Evolutionary conservation across 2,329 filamentous ascomycete genomes (phyloP).

Genomic region (Cercospora zeae-maydis): DNA sequence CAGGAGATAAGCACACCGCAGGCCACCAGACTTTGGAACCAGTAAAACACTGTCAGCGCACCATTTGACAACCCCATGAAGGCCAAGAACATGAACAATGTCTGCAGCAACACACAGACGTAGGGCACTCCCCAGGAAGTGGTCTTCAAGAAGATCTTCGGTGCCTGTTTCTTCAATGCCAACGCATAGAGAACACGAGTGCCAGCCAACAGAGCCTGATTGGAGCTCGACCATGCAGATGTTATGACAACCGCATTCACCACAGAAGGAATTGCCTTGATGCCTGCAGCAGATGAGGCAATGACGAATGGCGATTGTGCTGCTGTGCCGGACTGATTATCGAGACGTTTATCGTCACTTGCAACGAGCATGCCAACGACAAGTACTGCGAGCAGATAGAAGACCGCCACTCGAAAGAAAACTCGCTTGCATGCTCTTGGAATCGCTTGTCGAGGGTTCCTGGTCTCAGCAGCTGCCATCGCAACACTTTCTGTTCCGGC

Average conservation of each 20-base stretch:
- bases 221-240: constrained; percentile 58
- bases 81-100: constrained; percentile 30
- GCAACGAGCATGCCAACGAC: constrained; percentile 40
- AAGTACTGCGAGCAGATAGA: constrained; percentile 42
- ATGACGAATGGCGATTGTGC: constrained; percentile 55
- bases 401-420: constrained; percentile 32
- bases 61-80: constrained; percentile 36
- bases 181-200: constrained; percentile 53
- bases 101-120: constrained; percentile 28
- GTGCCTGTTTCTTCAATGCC: constrained; percentile 63
- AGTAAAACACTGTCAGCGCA: constrained; percentile 63
- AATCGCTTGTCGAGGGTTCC: constrained; percentile 28
- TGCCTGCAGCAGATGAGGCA: constrained; percentile 57
- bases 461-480: constrained; percentile 28
- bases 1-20: constrained; percentile 63
- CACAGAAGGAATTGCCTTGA: constrained; percentile 57
- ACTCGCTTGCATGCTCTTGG: constrained; percentile 27
- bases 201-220: constrained; percentile 52
- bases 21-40: constrained; percentile 60
- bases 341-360: constrained; percentile 38
- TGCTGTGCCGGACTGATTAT: constrained; percentile 35
- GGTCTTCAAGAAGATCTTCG: constrained; percentile 47
- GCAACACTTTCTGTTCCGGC: constrained; percentile 28
- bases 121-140: constrained; percentile 28
- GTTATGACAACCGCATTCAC: constrained; percentile 67